Conservation (phyloP, 1,139 yeast species). For the Candida labiduridarum region DNA sequence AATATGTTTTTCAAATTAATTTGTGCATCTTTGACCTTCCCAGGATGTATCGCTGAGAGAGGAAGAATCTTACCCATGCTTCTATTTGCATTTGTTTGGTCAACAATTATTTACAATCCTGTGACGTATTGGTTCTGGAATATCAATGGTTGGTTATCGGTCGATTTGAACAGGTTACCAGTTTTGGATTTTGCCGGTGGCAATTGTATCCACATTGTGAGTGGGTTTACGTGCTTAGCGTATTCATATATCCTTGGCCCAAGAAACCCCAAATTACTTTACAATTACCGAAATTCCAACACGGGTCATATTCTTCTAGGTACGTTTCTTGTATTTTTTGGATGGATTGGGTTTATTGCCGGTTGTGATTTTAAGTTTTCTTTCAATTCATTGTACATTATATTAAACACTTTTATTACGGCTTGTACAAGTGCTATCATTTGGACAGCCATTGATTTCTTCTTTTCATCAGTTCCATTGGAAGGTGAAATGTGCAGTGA, state of each 20-base stretch:
- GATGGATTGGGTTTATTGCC: constrained; percentile 50
- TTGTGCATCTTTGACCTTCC: constrained; percentile 57
- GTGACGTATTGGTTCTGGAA: constrained; percentile 72
- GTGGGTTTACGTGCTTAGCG: constrained; percentile 62
- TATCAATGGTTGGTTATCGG: constrained; percentile 56
- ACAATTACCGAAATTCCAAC: constrained; percentile 41
- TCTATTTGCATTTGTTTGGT: constrained; percentile 57
- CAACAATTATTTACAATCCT: constrained; percentile 61
- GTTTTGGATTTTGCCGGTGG: constrained; percentile 70
- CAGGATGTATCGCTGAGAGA: constrained; percentile 60
- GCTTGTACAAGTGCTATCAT: constrained; percentile 38
- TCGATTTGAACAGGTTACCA: constrained; percentile 41
- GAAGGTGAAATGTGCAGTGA: constrained; percentile 21
- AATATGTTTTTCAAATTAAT: constrained; percentile 55
- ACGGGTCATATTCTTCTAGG: constrained; percentile 54
- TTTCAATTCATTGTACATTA: constrained; percentile 33
- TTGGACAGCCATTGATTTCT: constrained; percentile 45
- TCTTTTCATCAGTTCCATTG: constrained; percentile 41
- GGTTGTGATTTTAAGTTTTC: constrained; percentile 50
- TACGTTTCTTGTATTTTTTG: constrained; percentile 41
- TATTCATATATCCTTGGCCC: constrained; percentile 64
- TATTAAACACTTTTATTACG: constrained; percentile 38
- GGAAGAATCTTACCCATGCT: constrained; percentile 58
- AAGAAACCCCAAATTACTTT: constrained; percentile 41
- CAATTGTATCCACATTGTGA: constrained; percentile 60